A percentile compares a stretch with the other conserved stretches of the same genome.
These are phyloP conservation scores for Leishmania arabica DNA, from an alignment of 208 protist genomes.

Conservation along the genomic window DNA sequence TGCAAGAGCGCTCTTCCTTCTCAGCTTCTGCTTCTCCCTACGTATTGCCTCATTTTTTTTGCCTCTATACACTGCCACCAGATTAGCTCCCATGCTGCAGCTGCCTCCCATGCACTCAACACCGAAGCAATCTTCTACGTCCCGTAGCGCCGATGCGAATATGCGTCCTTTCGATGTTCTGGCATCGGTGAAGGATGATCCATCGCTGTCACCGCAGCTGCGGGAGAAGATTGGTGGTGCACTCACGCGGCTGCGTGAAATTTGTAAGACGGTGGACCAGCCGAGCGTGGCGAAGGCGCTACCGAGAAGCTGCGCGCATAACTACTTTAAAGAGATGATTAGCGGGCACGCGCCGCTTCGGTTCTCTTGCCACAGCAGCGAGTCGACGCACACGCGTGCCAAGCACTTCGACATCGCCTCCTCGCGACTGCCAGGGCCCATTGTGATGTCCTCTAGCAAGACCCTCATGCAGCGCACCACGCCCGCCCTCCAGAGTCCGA, in stretches of 20 bases:
- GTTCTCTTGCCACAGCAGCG: conserved; percentile 19
- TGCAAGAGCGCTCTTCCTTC: neutral
- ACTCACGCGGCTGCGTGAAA: conserved; percentile 18
- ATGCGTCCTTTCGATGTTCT: conserved; percentile 23
- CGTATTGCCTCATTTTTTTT: neutral
- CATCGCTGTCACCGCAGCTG: conserved; percentile 20
- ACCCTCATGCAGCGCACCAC: conserved; percentile 18
- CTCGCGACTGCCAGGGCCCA: conserved; percentile 22
- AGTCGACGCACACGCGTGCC: conserved; percentile 15
- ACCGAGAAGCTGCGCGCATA: conserved; percentile 19
- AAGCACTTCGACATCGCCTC: conserved; percentile 41
- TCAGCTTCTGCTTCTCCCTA: neutral
- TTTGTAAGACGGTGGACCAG: neutral
- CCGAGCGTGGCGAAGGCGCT: neutral
- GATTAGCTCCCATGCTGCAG: conserved; percentile 14
- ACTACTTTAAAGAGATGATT: conserved; percentile 28
- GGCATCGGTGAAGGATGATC: conserved; percentile 22
- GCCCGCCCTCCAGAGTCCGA: conserved; percentile 64
- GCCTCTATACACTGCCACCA: neutral
- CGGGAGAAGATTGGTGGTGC: conserved; percentile 23
- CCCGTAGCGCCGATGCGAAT: conserved; percentile 20
- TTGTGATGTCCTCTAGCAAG: conserved; percentile 6
- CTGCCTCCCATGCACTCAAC: conserved; percentile 20
- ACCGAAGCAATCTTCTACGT: conserved; percentile 15
- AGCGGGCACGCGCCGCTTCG: conserved; percentile 38